Evolutionary conservation across 1,284 basidiomycete genomes (phyloP).

Genomic region (Volvariella volvacea): DNA sequence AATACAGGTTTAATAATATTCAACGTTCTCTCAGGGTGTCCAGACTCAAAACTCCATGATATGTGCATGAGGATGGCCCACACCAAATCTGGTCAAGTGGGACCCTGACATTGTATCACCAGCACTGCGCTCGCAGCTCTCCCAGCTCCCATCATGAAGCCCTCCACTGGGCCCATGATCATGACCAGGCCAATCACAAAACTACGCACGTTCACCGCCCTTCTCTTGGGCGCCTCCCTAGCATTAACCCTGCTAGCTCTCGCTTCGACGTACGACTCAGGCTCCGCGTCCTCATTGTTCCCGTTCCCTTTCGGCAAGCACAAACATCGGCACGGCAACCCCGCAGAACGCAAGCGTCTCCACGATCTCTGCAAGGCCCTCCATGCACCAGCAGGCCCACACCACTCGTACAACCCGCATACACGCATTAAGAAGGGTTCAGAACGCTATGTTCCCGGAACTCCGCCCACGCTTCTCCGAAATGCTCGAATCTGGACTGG

Average conservation of each 20-base stretch:
- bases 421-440: constrained; percentile 25
- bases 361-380: constrained; percentile 11
- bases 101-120: too few species aligned
- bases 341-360: not conserved
- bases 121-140: too few species aligned
- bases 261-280: not conserved
- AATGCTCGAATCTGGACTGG: constrained; percentile 86
- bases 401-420: constrained; percentile 13
- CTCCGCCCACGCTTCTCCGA: constrained; percentile 51
- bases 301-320: not conserved
- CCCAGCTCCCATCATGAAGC: constrained; percentile 1
- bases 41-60: too few species aligned
- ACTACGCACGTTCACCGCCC: not conserved
- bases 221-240: not conserved
- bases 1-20: too few species aligned
- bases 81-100: too few species aligned
- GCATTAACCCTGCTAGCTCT: not conserved
- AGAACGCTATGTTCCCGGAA: constrained; percentile 63
- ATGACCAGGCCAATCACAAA: not conserved
- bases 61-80: too few species aligned
- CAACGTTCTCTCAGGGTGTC: too few species aligned
- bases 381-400: constrained; percentile 19
- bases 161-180: not conserved
- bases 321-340: not conserved
- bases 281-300: not conserved